A percentile compares a stretch with the other conserved stretches of the same genome.
phyloP scores from a whole-genome alignment of 441 rosid genomes.

The Syzygium syzygioides region DNA sequence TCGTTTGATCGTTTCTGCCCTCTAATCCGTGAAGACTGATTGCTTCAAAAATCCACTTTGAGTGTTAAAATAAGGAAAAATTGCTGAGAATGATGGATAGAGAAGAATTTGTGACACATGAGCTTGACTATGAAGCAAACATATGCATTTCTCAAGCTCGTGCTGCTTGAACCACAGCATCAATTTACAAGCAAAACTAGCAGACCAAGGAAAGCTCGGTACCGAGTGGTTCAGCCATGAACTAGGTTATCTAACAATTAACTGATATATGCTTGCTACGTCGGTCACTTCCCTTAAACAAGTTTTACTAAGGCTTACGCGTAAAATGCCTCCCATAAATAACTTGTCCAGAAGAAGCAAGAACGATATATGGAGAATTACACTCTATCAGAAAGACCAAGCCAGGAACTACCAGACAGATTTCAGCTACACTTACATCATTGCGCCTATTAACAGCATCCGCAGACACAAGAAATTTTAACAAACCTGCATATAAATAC shows the following conservation, averaged over 20 bases:
- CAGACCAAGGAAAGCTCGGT: not conserved
- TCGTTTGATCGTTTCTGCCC: not conserved
- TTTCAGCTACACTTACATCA: not conserved
- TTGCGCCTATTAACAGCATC: not conserved
- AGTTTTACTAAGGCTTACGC: not conserved
- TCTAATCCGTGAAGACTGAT: not conserved
- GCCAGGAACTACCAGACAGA: not conserved
- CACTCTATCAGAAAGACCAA: not conserved
- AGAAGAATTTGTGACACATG: not conserved
- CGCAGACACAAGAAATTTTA: not conserved
- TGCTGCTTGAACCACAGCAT: not conserved
- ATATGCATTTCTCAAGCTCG: not conserved
- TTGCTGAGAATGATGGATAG: not conserved
- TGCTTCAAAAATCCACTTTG: not conserved
- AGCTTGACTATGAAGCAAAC: not conserved
- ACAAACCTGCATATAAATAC: not conserved
- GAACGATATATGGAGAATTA: not conserved
- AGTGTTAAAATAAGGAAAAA: not conserved
- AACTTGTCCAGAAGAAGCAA: not conserved
- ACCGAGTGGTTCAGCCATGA: not conserved
- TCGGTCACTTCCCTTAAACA: not conserved
- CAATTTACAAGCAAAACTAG: not conserved
- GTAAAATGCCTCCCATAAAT: not conserved
- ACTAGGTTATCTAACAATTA: not conserved
- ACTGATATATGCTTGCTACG: not conserved